phyloP scores from a whole-genome alignment of 768 basidiomycete genomes.

The Mycena venus region DNA sequence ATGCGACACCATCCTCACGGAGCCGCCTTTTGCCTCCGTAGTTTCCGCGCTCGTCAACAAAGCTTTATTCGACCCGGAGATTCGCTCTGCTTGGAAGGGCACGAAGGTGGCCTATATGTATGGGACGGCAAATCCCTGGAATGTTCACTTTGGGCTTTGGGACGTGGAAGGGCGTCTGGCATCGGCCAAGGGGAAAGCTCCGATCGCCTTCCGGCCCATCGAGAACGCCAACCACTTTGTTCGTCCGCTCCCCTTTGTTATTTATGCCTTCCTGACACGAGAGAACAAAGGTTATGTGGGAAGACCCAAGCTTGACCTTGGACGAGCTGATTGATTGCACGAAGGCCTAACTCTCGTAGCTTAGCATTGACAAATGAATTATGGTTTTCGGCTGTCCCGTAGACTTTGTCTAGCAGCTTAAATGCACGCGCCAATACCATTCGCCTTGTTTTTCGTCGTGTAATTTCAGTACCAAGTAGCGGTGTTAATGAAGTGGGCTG shows the following conservation, averaged over 20 bases:
- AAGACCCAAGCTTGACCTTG: neutral
- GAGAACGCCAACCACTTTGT: slow-evolving; percentile 21
- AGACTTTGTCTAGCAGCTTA: no score
- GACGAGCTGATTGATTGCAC: neutral
- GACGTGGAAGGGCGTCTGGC: neutral
- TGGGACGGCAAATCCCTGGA: neutral
- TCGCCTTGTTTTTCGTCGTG: no score
- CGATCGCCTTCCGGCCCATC: slow-evolving; percentile 1
- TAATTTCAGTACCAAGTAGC: no score
- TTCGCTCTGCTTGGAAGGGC: neutral
- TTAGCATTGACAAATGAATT: no score
- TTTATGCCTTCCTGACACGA: neutral
- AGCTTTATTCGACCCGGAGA: slow-evolving; percentile 1
- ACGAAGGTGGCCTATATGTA: neutral
- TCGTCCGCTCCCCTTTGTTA: neutral
- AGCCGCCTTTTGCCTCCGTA: neutral
- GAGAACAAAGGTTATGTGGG: neutral
- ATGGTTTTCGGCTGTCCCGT: no score
- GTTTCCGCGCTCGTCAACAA: neutral
- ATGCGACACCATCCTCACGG: slow-evolving; percentile 12
- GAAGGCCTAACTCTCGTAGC: neutral
- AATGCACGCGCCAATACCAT: no score
- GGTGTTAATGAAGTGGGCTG: no score
- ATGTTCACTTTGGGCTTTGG: neutral
- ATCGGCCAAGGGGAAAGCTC: neutral